phyloP scores from a whole-genome alignment of 2,329 filamentous ascomycete species.

The Microcyclospora tardicrescens region DNA sequence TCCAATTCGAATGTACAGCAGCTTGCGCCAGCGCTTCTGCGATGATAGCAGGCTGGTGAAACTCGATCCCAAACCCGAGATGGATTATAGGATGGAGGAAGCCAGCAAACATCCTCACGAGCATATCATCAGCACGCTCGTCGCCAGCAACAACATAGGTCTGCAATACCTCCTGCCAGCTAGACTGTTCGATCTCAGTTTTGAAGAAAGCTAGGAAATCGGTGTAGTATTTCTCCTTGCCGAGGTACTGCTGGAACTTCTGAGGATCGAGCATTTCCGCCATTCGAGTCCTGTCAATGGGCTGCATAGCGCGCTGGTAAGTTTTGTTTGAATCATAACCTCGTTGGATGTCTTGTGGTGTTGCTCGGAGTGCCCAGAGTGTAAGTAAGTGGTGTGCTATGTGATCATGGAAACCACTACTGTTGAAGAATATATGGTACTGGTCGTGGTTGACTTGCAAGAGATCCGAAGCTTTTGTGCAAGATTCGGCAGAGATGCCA shows the following conservation, averaged over 20 bases:
- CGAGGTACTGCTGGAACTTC: slow-evolving; percentile 47
- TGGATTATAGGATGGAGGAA: slow-evolving; percentile 70
- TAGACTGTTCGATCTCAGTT: slow-evolving; percentile 51
- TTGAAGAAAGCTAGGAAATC: slow-evolving; percentile 70
- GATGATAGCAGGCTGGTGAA: slow-evolving; percentile 65
- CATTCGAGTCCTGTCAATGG: slow-evolving; percentile 36
- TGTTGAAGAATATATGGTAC: slow-evolving; percentile 74
- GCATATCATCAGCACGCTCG: slow-evolving; percentile 53
- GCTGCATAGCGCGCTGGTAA: slow-evolving; percentile 47
- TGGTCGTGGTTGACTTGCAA: slow-evolving; percentile 63
- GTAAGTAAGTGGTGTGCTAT: slow-evolving; percentile 66
- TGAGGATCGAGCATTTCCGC: slow-evolving; percentile 44
- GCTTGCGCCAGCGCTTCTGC: slow-evolving; percentile 69
- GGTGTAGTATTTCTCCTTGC: slow-evolving; percentile 50
- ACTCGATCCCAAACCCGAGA: slow-evolving; percentile 74
- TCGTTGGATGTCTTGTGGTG: slow-evolving; percentile 43
- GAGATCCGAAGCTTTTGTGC: slow-evolving; percentile 50
- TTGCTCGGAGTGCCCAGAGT: slow-evolving; percentile 62
- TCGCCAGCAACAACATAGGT: slow-evolving; percentile 58
- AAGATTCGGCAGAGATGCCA: slow-evolving; percentile 43
- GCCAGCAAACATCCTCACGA: slow-evolving; percentile 55
- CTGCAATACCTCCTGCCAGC: slow-evolving; percentile 48
- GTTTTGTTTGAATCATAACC: slow-evolving; percentile 51
- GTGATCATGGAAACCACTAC: slow-evolving; percentile 65
- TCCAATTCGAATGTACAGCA: slow-evolving; percentile 51